A percentile compares a stretch with the other conserved stretches of the same genome.
These are phyloP conservation scores for Leccinellum luteum DNA, from an alignment of 768 basidiomycete genomes.

Conservation along the genomic window DNA sequence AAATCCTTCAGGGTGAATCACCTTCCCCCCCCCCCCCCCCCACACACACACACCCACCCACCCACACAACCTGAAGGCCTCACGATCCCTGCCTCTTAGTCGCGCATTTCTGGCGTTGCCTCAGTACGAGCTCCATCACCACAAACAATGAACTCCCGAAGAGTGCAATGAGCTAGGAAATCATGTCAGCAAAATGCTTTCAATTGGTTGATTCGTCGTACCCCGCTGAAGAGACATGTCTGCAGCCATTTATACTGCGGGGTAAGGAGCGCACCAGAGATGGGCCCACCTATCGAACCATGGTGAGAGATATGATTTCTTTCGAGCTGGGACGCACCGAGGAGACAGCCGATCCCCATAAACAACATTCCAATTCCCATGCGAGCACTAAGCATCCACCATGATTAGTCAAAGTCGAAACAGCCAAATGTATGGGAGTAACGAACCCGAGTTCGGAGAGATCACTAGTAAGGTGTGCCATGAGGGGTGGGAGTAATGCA, in stretches of 20 bases:
- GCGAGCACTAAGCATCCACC: not conserved
- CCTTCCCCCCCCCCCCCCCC: no score
- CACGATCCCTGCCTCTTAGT: not conserved
- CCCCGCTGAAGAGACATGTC: not conserved
- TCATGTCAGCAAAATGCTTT: not conserved
- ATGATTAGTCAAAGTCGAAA: not conserved
- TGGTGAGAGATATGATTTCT: not conserved
- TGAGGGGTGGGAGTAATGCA: not conserved
- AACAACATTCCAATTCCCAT: not conserved
- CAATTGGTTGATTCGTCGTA: not conserved
- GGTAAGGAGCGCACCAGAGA: not conserved
- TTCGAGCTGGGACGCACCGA: not conserved
- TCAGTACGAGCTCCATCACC: not conserved
- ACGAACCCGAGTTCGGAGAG: not conserved
- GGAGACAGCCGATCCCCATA: not conserved
- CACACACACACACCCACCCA: not conserved
- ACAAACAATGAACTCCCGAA: not conserved
- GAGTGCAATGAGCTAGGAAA: not conserved
- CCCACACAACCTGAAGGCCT: not conserved
- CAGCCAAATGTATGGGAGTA: not conserved
- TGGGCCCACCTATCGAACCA: not conserved
- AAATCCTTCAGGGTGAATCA: no score
- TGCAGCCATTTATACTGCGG: not conserved
- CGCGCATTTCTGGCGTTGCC: not conserved
- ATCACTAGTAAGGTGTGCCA: not conserved